phyloP scores from a whole-genome alignment of 345 rosid species.

The Rhodomyrtus tomentosa region DNA sequence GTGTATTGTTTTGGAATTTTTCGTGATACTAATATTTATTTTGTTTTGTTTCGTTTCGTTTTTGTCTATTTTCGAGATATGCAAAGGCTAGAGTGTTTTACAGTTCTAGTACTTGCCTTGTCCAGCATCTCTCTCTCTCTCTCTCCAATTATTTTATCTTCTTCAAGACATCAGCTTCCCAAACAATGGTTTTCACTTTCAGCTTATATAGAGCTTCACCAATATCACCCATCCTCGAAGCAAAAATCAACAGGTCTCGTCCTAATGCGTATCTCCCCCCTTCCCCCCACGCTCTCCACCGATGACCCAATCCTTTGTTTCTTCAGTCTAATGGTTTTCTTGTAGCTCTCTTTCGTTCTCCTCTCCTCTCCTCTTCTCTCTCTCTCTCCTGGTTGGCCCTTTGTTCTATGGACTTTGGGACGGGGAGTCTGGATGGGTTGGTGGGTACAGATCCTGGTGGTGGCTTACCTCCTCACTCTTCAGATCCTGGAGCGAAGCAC shows the following conservation, averaged over 20 bases:
- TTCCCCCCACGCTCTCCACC: background rate
- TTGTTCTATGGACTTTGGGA: conserved; percentile 41
- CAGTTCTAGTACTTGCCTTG: background rate
- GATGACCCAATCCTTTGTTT: background rate
- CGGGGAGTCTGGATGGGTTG: conserved; percentile 34
- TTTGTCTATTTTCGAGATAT: background rate
- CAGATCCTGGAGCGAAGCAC: conserved; percentile 43
- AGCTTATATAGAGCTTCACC: background rate
- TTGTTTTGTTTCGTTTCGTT: background rate
- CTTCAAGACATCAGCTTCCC: conserved; percentile 6
- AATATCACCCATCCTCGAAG: background rate
- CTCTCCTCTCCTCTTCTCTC: background rate
- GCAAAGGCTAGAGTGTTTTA: background rate
- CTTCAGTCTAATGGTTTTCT: background rate
- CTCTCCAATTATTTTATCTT: conserved; percentile 23
- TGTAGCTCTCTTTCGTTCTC: background rate
- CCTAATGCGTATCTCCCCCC: background rate
- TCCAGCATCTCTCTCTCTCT: background rate
- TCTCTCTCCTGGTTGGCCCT: background rate
- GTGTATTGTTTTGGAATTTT: no score
- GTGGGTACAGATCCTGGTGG: conserved; percentile 12
- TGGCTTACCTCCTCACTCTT: conserved; percentile 20
- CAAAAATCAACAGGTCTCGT: background rate
- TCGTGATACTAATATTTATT: no score
- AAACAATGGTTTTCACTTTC: background rate